Conservation (phyloP, 805 yeast genomes). For the Wickerhamiella nectarea region DNA sequence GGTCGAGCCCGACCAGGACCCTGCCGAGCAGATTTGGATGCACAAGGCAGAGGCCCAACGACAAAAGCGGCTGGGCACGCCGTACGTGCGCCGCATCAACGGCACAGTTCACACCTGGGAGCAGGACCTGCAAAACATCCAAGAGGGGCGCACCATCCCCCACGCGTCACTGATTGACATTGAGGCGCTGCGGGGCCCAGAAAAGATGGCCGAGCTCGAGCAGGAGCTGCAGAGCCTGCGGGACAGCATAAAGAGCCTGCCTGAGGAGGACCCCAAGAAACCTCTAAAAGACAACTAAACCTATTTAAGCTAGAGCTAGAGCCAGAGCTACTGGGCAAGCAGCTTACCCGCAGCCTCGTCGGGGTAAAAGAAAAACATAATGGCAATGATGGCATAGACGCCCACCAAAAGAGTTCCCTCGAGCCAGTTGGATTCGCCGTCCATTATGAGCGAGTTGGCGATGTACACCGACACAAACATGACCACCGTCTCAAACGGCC, state of each 20-base stretch:
- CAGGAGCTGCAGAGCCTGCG: conserved; percentile 11
- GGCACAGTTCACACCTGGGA: conserved; percentile 21
- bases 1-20: conserved; percentile 86
- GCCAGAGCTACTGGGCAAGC: too few relatives aligned
- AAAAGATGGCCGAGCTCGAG: conserved; percentile 9
- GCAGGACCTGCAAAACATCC: conserved; percentile 18
- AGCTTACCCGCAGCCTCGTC: conserved; percentile 9
- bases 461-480: conserved; percentile 81
- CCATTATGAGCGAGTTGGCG: conserved; percentile 73
- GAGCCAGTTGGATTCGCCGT: conserved; percentile 93
- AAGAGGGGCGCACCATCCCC: conserved; percentile 19
- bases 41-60: conserved; percentile 20
- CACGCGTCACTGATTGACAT: conserved; percentile 26
- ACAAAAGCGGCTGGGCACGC: conserved; percentile 16
- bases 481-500: conserved; percentile 87
- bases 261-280: background rate
- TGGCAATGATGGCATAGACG: conserved; percentile 72
- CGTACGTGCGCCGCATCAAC: conserved; percentile 17
- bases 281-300: too few relatives aligned
- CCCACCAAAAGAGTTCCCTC: conserved; percentile 90
- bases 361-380: conserved; percentile 85
- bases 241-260: background rate
- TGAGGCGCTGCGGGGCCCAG: conserved; percentile 14
- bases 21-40: conserved; percentile 42
- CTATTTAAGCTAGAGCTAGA: too few relatives aligned